Evolutionary conservation across 202 grass and related monocot genomes (phyloP).

Genomic region (Dendrocalamus latiflorus): DNA sequence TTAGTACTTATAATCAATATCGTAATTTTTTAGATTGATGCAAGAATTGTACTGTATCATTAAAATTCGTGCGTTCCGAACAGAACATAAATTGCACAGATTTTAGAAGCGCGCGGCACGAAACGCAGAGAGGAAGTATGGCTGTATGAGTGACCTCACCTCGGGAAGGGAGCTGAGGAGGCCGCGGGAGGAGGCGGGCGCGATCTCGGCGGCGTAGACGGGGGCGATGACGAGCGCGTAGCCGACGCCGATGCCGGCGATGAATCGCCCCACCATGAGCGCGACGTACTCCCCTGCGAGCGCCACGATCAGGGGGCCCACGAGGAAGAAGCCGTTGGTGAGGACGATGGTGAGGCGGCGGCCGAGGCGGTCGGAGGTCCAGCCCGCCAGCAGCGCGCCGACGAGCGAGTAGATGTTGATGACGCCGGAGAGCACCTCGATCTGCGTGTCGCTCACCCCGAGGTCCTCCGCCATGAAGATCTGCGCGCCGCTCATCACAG

Average conservation of each 20-base stretch:
- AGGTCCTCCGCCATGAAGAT: slow-evolving; percentile 66
- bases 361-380: slow-evolving; percentile 69
- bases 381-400: slow-evolving; percentile 65
- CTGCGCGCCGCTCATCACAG: slow-evolving; percentile 80
- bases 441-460: slow-evolving; percentile 63
- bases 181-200: slow-evolving; percentile 73
- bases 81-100: background rate
- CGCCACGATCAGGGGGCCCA: slow-evolving; percentile 66
- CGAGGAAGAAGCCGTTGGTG: slow-evolving; percentile 76
- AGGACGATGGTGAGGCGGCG: slow-evolving; percentile 69
- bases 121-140: background rate
- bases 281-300: slow-evolving; percentile 47
- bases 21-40: background rate
- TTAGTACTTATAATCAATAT: background rate
- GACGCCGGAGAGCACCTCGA: slow-evolving; percentile 59
- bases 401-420: slow-evolving; percentile 71
- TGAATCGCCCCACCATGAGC: slow-evolving; percentile 55
- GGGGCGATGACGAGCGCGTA: slow-evolving; percentile 66
- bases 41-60: background rate
- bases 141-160: background rate
- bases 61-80: background rate
- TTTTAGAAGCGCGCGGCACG: background rate
- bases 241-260: slow-evolving; percentile 58
- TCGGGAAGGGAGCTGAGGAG: slow-evolving; percentile 69
- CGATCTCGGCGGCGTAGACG: slow-evolving; percentile 68